Evolutionary conservation across 228 moss, liverwort and hornwort species (phyloP).

Genomic region (Sphagnum fallax): DNA sequence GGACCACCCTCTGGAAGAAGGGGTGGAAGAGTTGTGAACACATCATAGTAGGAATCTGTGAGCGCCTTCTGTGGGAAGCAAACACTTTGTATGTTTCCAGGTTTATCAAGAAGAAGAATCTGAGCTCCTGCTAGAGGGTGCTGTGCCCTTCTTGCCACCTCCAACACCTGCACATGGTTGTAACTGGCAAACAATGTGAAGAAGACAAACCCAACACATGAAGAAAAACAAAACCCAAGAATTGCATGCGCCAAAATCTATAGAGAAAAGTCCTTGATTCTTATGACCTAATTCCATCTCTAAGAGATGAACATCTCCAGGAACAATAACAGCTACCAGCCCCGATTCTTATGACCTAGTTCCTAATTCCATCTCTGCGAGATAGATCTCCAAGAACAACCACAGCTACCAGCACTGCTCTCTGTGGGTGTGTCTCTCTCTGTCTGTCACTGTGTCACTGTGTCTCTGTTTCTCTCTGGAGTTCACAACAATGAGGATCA

Average conservation of each 20-base stretch:
- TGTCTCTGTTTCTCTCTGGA: too few species aligned
- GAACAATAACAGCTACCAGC: neutral
- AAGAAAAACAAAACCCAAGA: neutral
- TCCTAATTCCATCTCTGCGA: too few species aligned
- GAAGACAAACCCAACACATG: neutral
- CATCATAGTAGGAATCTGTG: constrained; percentile 82
- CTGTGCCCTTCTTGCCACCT: constrained; percentile 50
- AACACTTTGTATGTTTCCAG: constrained; percentile 77
- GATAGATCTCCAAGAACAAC: too few species aligned
- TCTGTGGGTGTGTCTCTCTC: too few species aligned
- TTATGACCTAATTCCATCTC: neutral
- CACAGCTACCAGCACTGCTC: too few species aligned
- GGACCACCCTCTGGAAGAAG: constrained; percentile 66
- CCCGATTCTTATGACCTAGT: too few species aligned
- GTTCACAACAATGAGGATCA: neutral
- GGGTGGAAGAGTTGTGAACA: constrained; percentile 53
- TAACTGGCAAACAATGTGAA: constrained; percentile 13
- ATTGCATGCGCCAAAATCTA: neutral
- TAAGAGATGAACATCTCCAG: neutral
- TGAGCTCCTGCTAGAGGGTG: constrained; percentile 70
- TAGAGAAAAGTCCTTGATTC: neutral
- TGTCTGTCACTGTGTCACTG: too few species aligned
- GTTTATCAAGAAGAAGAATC: constrained; percentile 70
- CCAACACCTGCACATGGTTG: constrained; percentile 67
- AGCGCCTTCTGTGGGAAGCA: constrained; percentile 58